These are phyloP conservation scores for Trifolium subterraneum DNA, from an alignment of 306 rosid genomes.

Conservation along the genomic window DNA sequence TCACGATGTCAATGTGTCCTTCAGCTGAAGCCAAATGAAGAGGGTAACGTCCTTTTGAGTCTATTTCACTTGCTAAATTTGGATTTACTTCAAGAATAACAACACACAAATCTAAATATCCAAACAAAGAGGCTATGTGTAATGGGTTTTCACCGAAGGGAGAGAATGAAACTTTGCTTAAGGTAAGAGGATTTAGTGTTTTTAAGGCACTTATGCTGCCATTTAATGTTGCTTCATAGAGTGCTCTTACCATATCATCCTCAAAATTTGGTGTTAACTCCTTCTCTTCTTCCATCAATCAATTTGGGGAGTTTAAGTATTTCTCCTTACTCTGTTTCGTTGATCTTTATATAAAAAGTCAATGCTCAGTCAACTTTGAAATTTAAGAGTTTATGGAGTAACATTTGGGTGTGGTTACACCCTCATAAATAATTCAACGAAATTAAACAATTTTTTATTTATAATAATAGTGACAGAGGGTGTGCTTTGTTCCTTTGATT, in stretches of 20 bases:
- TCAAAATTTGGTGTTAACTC: not conserved
- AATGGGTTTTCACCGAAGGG: not conserved
- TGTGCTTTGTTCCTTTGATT: no score
- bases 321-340: no score
- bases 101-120: not conserved
- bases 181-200: not conserved
- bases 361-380: no score
- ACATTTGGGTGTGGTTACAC: no score
- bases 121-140: not conserved
- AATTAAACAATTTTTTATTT: no score
- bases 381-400: no score
- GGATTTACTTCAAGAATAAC: not conserved
- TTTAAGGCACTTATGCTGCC: not conserved
- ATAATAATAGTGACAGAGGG: no score
- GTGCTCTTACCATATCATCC: not conserved
- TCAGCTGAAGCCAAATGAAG: conserved; percentile 43
- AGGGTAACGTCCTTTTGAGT: conserved; percentile 45
- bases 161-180: not conserved
- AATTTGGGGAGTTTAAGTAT: no score
- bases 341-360: no score
- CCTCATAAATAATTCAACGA: no score
- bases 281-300: no score
- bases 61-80: not conserved
- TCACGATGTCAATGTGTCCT: conserved; percentile 42
- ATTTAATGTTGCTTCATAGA: not conserved